Base-by-base conservation (phyloP, 1,284 basidiomycete genomes). In the Ustilago curta region DNA sequence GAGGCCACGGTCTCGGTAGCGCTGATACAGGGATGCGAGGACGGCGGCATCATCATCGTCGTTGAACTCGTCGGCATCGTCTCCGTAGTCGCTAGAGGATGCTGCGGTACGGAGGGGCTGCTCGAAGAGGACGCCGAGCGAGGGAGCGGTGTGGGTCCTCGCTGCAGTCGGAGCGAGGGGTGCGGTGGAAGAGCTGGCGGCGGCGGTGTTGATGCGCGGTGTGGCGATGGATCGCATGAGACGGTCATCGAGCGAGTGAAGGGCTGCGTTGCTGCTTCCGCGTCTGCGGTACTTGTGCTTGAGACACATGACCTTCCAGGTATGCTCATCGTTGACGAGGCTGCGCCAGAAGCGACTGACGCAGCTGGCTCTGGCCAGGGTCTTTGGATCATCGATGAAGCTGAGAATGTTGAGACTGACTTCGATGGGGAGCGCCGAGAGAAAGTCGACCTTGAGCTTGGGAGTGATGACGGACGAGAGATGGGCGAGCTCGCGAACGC, bases 381-480 rank as follows among this genome's bases (percentile, higher is more conserved):
- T 91, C 50, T 87, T 87, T 0, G 93, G 91, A 51, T 95, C 92
- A 73, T 95, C 91, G 52, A 98, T 88, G 84, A 91, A 96, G 76
- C 88, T 87, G 55, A 98, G 88, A 58, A 96, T 90, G 80, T 94
- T 90, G 27, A 97, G 86, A 0, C 91, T 89, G 35, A 99, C 88
- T 85, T 99, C 96, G 18, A 90, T 87, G 0, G 96, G 96, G 1
- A 98, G 87, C 29, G 91, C 90, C 5, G 88, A 86, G 25, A 97
- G 87, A 83, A 96, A 95, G 84, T 98, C 95, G 7, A 93, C 90
- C 81, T 92, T 92, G 76, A 97, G 90, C 32, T 92, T 88, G 0
- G 94, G 93, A 0, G 90, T 88, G 83, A 97, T 91, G 57, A 87
- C 84, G 23, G 86, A 88, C 0, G 92, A 92, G 60, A 97, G 88